Base-by-base conservation (phyloP, 768 basidiomycete species). In the Mycena kentingensis region DNA sequence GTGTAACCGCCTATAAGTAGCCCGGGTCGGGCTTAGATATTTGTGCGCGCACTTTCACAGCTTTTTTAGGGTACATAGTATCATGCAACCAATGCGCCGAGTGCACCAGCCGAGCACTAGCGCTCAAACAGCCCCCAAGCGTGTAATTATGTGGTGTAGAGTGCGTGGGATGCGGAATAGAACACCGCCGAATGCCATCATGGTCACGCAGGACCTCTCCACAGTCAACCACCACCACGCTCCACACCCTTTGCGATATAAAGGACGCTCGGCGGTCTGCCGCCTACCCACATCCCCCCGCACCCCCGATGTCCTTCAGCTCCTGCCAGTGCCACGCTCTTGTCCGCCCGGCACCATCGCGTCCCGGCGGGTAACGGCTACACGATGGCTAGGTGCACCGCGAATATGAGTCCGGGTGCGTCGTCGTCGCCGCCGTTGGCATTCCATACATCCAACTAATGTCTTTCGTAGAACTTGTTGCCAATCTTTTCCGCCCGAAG, bases 251-350 rank as follows among this genome's bases (percentile, higher is more conserved):
- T 8, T 5, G 10, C 31, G 24, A 26, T 44, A 44, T 44, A 44
- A 44, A 26, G 24, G 10, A 5, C 18, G 25, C 18, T 13, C 24
- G 19, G 42, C 31, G 10, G 6, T 10, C 24, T 8, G 42, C 19
- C 26, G 15, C 15, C 19, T 26, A 13, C 19, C 13, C 31, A 16
- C 31, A 44, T 8, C 25, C 19, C 26, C 19, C 26, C 42, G 13
- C 42, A 44, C 19, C 42, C 42, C 42, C 19, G 5, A n/a, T 10
- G 26, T 24, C 10, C 42, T 5, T 19, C 42, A 10, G 8, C 5
- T 26, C 18, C 42, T 44, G 42, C 42, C 42, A 24, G 42, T 44
- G 6, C n/a, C n/a, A n/a, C n/a, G n/a, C n/a, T n/a, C n/a, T n/a
- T n/a, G n/a, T n/a, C n/a, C n/a, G n/a, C n/a, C n/a, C n/a, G n/a